phyloP scores from a whole-genome alignment of 352 stramenopile genomes.

The Pythium guiyangense region DNA sequence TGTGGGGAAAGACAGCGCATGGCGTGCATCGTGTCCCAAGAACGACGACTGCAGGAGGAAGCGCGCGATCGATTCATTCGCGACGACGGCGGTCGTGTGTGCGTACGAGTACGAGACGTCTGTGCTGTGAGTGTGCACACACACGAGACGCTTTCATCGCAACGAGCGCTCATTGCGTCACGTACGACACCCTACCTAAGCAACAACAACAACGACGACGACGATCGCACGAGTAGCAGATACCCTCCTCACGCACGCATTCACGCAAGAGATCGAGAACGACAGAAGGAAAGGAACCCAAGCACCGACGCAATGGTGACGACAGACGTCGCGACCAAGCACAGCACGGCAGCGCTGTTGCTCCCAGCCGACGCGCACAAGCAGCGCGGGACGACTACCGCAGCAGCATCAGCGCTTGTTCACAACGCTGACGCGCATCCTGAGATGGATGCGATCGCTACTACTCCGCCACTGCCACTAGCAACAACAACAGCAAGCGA shows the following conservation, averaged over 20 bases:
- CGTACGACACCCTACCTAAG: no score
- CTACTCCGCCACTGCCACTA: no score
- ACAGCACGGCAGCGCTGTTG: neutral
- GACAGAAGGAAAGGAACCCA: neutral
- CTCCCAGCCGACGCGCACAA: slow-evolving; percentile 3
- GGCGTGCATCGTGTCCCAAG: neutral
- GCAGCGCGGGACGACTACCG: neutral
- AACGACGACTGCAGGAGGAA: neutral
- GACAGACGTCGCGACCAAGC: neutral
- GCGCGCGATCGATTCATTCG: neutral
- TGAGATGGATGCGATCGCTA: no score
- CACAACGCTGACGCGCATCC: neutral
- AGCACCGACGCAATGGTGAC: neutral
- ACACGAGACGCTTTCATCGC: no score
- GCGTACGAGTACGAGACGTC: no score
- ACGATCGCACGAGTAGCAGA: no score
- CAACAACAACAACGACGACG: no score
- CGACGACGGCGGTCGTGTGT: no score
- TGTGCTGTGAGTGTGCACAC: no score
- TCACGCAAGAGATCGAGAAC: no score
- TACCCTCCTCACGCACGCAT: no score
- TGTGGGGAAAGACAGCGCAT: neutral
- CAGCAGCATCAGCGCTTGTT: neutral
- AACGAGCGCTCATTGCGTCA: no score
- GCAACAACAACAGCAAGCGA: neutral